Conservation (phyloP, 331 rosid species). For the Erythrophleum ivorense region DNA sequence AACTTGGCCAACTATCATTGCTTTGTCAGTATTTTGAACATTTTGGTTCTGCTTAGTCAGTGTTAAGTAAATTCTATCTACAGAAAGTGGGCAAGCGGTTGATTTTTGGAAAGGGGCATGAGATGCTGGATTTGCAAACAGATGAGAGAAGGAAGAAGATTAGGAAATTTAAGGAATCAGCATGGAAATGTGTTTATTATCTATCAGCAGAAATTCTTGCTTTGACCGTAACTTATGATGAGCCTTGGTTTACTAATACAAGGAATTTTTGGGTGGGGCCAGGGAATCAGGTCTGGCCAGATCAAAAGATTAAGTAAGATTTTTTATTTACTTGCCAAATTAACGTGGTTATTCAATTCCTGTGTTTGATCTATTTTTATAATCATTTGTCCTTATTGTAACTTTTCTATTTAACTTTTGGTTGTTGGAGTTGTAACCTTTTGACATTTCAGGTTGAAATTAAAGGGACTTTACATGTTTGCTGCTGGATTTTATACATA, state of each 20-base stretch:
- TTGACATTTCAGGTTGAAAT: constrained; percentile 76
- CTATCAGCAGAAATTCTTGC: constrained; percentile 87
- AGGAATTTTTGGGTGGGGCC: constrained; percentile 95
- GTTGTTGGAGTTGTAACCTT: constrained; percentile 30
- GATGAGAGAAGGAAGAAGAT: constrained; percentile 77
- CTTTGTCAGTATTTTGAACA: constrained; percentile 1
- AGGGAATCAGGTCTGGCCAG: constrained; percentile 97
- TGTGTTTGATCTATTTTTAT: constrained; percentile 11
- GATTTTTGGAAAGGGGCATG: constrained; percentile 76
- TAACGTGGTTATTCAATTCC: constrained; percentile 22
- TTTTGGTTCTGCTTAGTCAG: constrained; percentile 31
- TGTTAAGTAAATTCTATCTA: constrained; percentile 35
- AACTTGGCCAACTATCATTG: not conserved
- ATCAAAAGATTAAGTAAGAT: constrained; percentile 89
- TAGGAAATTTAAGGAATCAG: constrained; percentile 92
- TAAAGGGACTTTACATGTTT: constrained; percentile 86
- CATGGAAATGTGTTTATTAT: constrained; percentile 94
- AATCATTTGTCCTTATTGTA: constrained; percentile 23
- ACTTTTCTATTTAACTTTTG: constrained; percentile 33
- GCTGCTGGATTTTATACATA: constrained; percentile 92
- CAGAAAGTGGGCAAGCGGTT: constrained; percentile 75
- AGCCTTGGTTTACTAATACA: constrained; percentile 95
- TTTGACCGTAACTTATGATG: constrained; percentile 74
- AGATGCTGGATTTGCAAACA: constrained; percentile 49
- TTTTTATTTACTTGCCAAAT: constrained; percentile 8